phyloP scores from a whole-genome alignment of 1,139 yeast genomes.

The Zygosaccharomyces sapae region DNA sequence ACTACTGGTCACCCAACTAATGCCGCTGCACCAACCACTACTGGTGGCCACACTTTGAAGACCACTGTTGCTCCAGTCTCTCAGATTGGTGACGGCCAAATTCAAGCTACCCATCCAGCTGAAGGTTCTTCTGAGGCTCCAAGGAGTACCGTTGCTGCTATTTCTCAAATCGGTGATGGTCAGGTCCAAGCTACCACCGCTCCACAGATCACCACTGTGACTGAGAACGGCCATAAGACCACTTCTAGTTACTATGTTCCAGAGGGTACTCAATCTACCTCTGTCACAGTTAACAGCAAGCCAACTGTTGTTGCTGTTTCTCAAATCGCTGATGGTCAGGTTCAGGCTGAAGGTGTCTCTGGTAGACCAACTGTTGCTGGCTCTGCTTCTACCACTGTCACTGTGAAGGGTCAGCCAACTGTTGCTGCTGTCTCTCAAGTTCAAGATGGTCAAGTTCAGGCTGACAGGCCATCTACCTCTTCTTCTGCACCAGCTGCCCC shows the following conservation, averaged over 20 bases:
- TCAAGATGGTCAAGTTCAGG: conserved; percentile 23
- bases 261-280: conserved; percentile 5
- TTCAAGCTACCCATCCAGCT: conserved; percentile 53
- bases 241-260: conserved; percentile 2
- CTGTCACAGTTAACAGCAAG: conserved; percentile 21
- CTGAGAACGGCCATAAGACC: conserved; percentile 32
- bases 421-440: conserved; percentile 37
- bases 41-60: conserved; percentile 37
- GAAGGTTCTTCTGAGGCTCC: conserved; percentile 36
- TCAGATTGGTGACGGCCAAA: conserved; percentile 61
- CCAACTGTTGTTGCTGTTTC: conserved; percentile 43
- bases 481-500: conserved; percentile 39
- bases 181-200: conserved; percentile 37
- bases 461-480: conserved; percentile 40
- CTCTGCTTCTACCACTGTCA: conserved; percentile 39
- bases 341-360: conserved; percentile 50
- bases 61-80: conserved; percentile 42
- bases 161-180: conserved; percentile 37
- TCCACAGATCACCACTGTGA: conserved; percentile 23
- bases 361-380: conserved; percentile 33
- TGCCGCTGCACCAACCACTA: conserved; percentile 25
- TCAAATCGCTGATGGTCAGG: conserved; percentile 61
- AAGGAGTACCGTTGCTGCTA: conserved; percentile 34
- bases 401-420: conserved; percentile 27
- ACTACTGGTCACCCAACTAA: conserved; percentile 6